Base-by-base conservation (phyloP, 2,329 filamentous ascomycete species). In the Dothiorella sarmentorum region DNA sequence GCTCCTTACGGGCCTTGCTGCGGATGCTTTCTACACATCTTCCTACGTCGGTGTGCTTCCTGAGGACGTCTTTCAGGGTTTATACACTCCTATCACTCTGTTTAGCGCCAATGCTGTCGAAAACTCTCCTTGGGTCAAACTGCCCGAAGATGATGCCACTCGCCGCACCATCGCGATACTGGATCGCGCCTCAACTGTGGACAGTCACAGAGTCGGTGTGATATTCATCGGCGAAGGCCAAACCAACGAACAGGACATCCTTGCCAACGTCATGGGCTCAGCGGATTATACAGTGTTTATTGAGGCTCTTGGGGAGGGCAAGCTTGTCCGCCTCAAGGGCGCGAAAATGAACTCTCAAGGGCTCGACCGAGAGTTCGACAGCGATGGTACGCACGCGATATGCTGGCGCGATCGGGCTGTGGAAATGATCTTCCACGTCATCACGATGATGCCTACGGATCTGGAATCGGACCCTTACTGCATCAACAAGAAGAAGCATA, bases 391-490 rank as follows among this genome's bases (percentile, higher is more conserved):
- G 67, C 91, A 89, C 71, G 91, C 92, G 0, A 92, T 93, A 69
- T 93, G 90, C 67, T 99, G 94, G 92, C 89, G 92, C 61, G 94
- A 97, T 71, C 84, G 92, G 42, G 91, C 97, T 59, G 94, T 92
- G 4, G 94, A 97, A 71, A 89, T 99, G 43, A 88, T 97, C 27
- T 99, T 95, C 73, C 94, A 97, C 70, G 87, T 97, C 57, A 91
- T 90, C 4, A 99, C 93, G 3, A 91, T 97, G 81, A 99, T 99
- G 94, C 94, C 94, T 1, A 96, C 91, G 9, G 84, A 95, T 68
- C 77, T 87, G 13, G 85, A 91, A 56, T 81, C 84, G 27, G 91
- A 96, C 66, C 84, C 88, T 9, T 91, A 88, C 22, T 70, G 73
- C 68, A 86, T 87, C 62, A 82, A 85, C 71, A 99, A 99, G 78